Evolutionary conservation across 75 land plant genomes (phyloP), one percentile per base, ranked within the genome.

Genomic region (Isoetes taiwanensis): DNA sequence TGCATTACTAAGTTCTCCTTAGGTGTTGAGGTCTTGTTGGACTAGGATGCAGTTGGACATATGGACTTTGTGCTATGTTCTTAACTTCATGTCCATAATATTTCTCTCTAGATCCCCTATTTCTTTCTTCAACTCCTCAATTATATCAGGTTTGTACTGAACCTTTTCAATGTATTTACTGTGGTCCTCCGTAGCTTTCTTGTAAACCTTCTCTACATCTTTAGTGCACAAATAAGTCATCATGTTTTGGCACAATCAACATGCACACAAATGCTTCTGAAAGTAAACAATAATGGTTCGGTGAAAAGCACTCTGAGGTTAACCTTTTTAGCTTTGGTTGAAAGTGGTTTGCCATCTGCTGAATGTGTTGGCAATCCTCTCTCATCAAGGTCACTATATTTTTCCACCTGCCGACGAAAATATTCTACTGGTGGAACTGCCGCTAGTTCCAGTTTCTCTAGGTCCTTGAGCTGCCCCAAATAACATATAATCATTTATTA

Each of bases 301-400:
- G 14, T 14, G 14, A 37, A 14, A 9, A 37, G 12, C 12, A 9
- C 12, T 37, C 12, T 37, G 39, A 9, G 39, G 11, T 56, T 28
- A 30, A 73, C 76, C 73, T 73, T 73, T 30, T 43, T 63, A 6
- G 76, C 73, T 32, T 50, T 69, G 46, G 62, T 73, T 4, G 76
- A 54, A 28, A 73, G 61, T 34, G 68, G 73, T 28, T 56, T 73
- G 0, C 76, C 76, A 24, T 69, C 74, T 10, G 30, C 38, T 28
- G 62, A 61, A 41, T 73, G 74, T 16, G 65, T 73, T 21, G 76
- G 76, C 34, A 73, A 28, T 17, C 76, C 76, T 30, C 54, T 34
- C 10, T 31, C 53, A 57, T 73, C 62, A 57, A 73, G 69, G 14
- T 32, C 58, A 20, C 66, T 73, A 62, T 56, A 73, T 56, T 71